phyloP scores from a whole-genome alignment of 768 basidiomycete species.

The Lactarius indigo region DNA sequence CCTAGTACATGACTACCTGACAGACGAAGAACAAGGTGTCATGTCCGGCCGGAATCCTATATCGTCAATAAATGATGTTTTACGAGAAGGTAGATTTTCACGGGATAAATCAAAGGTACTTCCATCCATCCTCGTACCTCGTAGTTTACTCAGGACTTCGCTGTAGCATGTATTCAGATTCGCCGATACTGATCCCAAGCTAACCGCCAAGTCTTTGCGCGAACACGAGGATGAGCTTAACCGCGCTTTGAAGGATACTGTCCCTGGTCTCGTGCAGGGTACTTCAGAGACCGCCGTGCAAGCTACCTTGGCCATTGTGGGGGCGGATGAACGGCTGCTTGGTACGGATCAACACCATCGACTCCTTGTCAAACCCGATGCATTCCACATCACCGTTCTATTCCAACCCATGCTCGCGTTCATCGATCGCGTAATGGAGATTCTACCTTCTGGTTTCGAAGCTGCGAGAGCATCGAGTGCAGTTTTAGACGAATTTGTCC shows the following conservation, averaged over 20 bases:
- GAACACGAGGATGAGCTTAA: conserved; percentile 83
- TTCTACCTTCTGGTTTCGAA: conserved; percentile 71
- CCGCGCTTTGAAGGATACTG: conserved; percentile 79
- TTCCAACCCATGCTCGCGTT: conserved; percentile 92
- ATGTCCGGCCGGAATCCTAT: conserved; percentile 82
- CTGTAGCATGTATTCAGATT: conserved; percentile 84
- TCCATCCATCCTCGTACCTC: not conserved
- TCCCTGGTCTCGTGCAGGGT: conserved; percentile 87
- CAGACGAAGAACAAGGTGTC: conserved; percentile 83
- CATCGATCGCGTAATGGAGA: conserved; percentile 64
- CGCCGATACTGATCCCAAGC: conserved; percentile 80
- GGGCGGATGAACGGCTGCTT: conserved; percentile 69
- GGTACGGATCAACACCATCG: conserved; percentile 79
- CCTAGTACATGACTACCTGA: conserved; percentile 83
- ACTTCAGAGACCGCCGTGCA: conserved; percentile 61
- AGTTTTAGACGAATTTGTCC: conserved; percentile 88
- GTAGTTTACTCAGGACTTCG: not conserved
- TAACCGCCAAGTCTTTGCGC: conserved; percentile 61
- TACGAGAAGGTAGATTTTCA: conserved; percentile 75
- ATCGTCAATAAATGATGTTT: conserved; percentile 88
- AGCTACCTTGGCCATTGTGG: conserved; percentile 54
- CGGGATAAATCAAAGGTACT: conserved; percentile 78
- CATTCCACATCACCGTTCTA: conserved; percentile 91
- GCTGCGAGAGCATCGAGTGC: conserved; percentile 61
- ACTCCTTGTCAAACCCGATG: conserved; percentile 82